Base-by-base conservation (phyloP, 495 filamentous ascomycete genomes). In the Halenospora varia region DNA sequence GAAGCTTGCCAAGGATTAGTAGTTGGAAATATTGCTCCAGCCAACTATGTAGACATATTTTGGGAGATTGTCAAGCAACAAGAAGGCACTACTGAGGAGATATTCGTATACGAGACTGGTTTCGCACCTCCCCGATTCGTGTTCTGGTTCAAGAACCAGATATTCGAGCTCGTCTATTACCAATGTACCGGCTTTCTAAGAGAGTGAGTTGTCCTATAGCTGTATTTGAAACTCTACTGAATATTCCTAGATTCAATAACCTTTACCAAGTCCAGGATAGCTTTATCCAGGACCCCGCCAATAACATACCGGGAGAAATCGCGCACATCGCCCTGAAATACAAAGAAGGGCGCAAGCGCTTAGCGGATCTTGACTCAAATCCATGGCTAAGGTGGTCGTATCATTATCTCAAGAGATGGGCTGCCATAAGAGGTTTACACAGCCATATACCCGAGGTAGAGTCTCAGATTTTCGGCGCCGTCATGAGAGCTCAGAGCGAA, bases 141-240 rank as follows among this genome's bases (percentile, higher is more conserved):
- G 15, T 29, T 62, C 19, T 18, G 22, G 3, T 48, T 62, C 42
- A 18, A 51, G 25, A 25, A 19, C 23, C 35, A 55, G 9, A 19
- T 18, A 9, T 62, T 62, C 29, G 42, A 59, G 13, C 19, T 62
- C 3, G 23, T n/a, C 2, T 62, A 62, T 41, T 10, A 51, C 22
- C 54, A 48, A 15, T 53, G 53, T 25, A 47, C 51, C 9, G 18
- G n/a, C 2, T 50, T 62, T 17, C 39, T 62, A 46, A 55, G 60
- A 44, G 55, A 26, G 48, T 62, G 51, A 15, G 51, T 50, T 25
- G 4, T 29, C 18, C 19, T 18, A 15, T 25, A n/a, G 10, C 49
- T 18, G n/a, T 18, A 45, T 20, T 25, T 50, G 20, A 55, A 40
- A 25, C 19, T 47, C 15, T 45, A 17, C 17, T 45, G 11, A 45